Conservation (phyloP, 2,329 filamentous ascomycete species). For the Exophiala calicioides region DNA sequence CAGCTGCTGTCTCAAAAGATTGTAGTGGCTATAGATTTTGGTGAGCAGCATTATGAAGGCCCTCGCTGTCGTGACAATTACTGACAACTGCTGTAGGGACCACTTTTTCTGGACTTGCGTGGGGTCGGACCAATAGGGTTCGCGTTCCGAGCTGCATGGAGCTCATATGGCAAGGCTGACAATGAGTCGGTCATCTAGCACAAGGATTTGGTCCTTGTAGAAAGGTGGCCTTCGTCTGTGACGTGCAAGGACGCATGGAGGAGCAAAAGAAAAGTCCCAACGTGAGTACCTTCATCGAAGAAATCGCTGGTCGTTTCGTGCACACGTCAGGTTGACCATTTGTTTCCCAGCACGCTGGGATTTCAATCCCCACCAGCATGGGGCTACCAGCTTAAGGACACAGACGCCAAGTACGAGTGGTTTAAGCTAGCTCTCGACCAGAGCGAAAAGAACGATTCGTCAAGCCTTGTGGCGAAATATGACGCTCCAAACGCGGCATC, state of each 20-base stretch:
- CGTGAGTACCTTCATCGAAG: conserved; percentile 26
- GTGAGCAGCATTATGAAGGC: too few species aligned
- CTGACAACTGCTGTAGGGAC: too few species aligned
- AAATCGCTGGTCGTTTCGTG: conserved; percentile 7
- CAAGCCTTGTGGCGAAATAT: conserved; percentile 15
- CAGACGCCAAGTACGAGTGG: conserved; percentile 29
- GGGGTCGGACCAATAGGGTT: conserved; percentile 30
- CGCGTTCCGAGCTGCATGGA: conserved; percentile 5
- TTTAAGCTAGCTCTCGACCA: conserved; percentile 31
- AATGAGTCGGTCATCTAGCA: neutral
- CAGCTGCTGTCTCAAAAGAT: too few species aligned
- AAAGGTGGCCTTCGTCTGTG: too few species aligned
- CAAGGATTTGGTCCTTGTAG: conserved; percentile 25
- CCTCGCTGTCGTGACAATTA: too few species aligned
- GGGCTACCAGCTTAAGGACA: conserved; percentile 28
- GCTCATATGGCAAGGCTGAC: neutral
- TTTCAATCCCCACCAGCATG: too few species aligned
- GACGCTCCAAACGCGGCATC: conserved; percentile 20
- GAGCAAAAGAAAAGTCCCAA: conserved; percentile 32
- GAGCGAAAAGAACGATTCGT: conserved; percentile 14
- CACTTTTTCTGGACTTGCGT: conserved; percentile 31
- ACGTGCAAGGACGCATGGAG: conserved; percentile 15
- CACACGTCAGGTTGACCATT: too few species aligned
- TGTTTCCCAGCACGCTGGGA: too few species aligned
- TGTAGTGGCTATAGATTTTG: too few species aligned